phyloP scores from a whole-genome alignment of 2,329 filamentous ascomycete species.

The Trichoderma gracile region DNA sequence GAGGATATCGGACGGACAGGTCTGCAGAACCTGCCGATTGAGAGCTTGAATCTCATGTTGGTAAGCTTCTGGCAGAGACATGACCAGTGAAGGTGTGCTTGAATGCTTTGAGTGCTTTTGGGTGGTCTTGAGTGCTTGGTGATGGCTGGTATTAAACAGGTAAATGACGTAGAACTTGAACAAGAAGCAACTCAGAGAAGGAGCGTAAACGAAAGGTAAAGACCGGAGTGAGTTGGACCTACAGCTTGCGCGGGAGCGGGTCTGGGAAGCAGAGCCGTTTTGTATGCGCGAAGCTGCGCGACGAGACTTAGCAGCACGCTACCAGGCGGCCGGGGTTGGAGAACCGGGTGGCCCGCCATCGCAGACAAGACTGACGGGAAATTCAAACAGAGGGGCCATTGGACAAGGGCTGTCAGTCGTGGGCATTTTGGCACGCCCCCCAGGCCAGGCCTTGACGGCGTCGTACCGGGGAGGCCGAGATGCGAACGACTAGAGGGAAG shows the following conservation, averaged over 20 bases:
- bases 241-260: slow-evolving; percentile 24
- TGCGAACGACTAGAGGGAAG: slow-evolving; percentile 19
- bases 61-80: slow-evolving; percentile 57
- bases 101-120: neutral
- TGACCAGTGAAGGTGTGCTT: slow-evolving; percentile 28
- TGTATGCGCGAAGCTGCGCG: slow-evolving; percentile 26
- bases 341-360: slow-evolving; percentile 25
- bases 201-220: slow-evolving; percentile 22
- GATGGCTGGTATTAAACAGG: slow-evolving; percentile 14
- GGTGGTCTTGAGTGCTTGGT: neutral
- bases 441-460: slow-evolving; percentile 17
- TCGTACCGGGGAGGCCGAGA: slow-evolving; percentile 27
- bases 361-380: slow-evolving; percentile 22
- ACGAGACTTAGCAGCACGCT: slow-evolving; percentile 25
- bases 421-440: slow-evolving; percentile 23
- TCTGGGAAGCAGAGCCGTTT: slow-evolving; percentile 25
- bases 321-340: slow-evolving; percentile 21
- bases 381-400: slow-evolving; percentile 24
- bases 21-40: slow-evolving; percentile 59
- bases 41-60: slow-evolving; percentile 64
- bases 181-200: slow-evolving; percentile 20
- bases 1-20: slow-evolving; percentile 63
- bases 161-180: slow-evolving; percentile 22
- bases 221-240: slow-evolving; percentile 25
- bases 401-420: slow-evolving; percentile 18